phyloP scores from a whole-genome alignment of 2,329 filamentous ascomycete species.

The Thelonectria rubi region DNA sequence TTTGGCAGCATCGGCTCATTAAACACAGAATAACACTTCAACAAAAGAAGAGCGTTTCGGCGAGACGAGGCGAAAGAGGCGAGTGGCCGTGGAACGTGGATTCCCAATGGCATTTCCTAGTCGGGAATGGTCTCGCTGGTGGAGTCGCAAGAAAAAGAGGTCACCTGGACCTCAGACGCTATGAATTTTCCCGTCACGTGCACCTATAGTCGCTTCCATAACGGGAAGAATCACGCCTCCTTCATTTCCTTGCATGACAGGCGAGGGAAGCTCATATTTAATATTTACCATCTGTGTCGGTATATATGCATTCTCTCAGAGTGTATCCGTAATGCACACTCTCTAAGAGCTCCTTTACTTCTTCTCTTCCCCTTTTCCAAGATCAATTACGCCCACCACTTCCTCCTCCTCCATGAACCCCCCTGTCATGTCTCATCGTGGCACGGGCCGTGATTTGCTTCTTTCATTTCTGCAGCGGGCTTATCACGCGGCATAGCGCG shows the following conservation, averaged over 20 bases:
- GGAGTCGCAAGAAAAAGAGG: slow-evolving; percentile 36
- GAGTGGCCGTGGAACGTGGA: slow-evolving; percentile 21
- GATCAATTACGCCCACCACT: background rate
- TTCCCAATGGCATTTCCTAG: slow-evolving; percentile 24
- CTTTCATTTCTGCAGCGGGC: background rate
- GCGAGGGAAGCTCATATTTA: background rate
- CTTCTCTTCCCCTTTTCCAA: background rate
- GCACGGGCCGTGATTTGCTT: background rate
- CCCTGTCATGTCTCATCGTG: background rate
- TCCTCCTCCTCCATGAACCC: background rate
- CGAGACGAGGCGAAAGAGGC: slow-evolving; percentile 5
- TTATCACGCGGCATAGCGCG: background rate
- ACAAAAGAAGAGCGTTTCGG: slow-evolving; percentile 13
- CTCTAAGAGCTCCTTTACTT: too few species aligned
- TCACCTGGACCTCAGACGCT: slow-evolving; percentile 35
- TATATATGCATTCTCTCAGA: too few species aligned
- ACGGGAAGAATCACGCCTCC: slow-evolving; percentile 11
- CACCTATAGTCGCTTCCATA: slow-evolving; percentile 3
- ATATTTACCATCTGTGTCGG: background rate
- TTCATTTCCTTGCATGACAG: background rate
- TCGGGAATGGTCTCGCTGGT: slow-evolving; percentile 37
- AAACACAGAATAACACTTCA: background rate
- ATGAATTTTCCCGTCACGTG: slow-evolving; percentile 42
- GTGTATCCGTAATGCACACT: too few species aligned
- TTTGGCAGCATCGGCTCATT: background rate